A percentile compares a stretch with the other conserved stretches of the same genome.
Evolutionary conservation across 345 rosid genomes (phyloP).

Genomic region (Lenwebbia sp.): DNA sequence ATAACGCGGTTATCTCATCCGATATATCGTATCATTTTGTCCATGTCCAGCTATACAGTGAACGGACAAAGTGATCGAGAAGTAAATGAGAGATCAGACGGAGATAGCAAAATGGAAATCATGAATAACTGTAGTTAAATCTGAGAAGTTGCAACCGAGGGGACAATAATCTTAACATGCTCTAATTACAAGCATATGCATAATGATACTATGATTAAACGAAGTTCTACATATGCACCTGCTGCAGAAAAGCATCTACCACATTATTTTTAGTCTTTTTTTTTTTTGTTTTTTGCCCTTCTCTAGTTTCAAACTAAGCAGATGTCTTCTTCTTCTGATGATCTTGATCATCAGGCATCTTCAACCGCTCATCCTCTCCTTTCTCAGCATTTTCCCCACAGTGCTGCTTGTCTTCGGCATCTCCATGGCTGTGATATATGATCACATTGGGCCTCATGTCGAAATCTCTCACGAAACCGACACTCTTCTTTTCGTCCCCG

Average conservation of each 20-base stretch:
- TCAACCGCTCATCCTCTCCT: not conserved
- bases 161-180: not conserved
- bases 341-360: not conserved
- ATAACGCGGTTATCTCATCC: not conserved
- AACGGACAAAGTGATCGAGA: not conserved
- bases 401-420: not conserved
- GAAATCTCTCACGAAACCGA: slow-evolving; percentile 18
- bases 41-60: not conserved
- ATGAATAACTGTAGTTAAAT: too few species aligned
- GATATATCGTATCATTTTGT: not conserved
- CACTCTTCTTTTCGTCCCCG: not conserved
- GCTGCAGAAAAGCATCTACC: not conserved
- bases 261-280: not conserved
- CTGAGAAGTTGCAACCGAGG: too few species aligned
- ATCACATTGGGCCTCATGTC: slow-evolving; percentile 13
- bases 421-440: slow-evolving; percentile 18
- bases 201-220: not conserved
- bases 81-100: not conserved
- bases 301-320: not conserved
- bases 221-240: not conserved
- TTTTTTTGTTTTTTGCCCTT: not conserved
- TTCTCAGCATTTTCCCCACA: not conserved
- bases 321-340: not conserved
- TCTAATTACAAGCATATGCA: not conserved
- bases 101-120: not conserved